Base-by-base conservation (phyloP, 768 basidiomycete species). In the Tricholoma terreum region DNA sequence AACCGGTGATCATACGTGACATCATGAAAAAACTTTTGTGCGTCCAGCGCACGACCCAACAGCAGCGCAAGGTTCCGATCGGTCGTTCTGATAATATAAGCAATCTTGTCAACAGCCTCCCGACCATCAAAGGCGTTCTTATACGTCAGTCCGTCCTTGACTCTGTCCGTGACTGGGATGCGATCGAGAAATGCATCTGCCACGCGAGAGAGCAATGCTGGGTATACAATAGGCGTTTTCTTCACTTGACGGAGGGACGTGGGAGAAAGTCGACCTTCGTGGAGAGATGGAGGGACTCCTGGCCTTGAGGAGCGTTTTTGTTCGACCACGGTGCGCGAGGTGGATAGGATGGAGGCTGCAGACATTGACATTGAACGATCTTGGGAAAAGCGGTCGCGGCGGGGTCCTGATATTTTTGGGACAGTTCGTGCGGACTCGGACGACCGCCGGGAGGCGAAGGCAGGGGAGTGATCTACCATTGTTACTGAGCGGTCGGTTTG, bases 11-110 rank as follows among this genome's bases (percentile, higher is more conserved):
- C 96, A 68, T 98, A 99, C 8, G 97, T 98, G 63, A 99, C 97
- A 67, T 98, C 97, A 67, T 99, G 97, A 69, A 99, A 98, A 75
- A 94, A 98, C 75, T 98, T 98, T 71, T 98, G 97, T 8, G 95
- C 90, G 67, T 98, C 97, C 53, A 99, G 77, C 2, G 97, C 94
- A 40, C 97, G 84, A 5, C 97, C 97, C n/a, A 98, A 82, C 2
- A 99, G 79, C 45, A 98, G 76, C 10, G 97, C 97, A 24, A 99
- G 81, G 72, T 97, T 98, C 12, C 97, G 83, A 74, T 99, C 97
- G 6, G 94, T 93, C 3, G 97, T 98, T 75, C 95, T 95, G 81
- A 98, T 97, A 69, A 99, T 96, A 68, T 97, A 94, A 12, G 94
- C 89, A 62, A 99, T 92, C 75, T 94, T 92, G 72, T 95, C 93